Conservation (phyloP, 495 filamentous ascomycete genomes). For the Trichoderma erinaceum region DNA sequence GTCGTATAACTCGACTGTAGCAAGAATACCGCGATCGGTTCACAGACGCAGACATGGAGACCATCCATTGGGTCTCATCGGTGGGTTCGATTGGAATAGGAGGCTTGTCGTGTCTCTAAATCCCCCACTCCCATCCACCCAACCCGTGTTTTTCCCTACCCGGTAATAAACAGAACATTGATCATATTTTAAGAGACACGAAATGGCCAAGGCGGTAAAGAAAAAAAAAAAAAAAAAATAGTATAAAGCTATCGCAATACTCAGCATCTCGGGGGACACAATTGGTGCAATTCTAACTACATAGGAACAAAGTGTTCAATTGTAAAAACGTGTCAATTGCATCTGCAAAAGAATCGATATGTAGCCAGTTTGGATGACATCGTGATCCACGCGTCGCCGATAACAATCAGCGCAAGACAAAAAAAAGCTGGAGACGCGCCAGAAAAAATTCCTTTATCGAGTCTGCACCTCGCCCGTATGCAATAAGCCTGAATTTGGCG, state of each 20-base stretch:
- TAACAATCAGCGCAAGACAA: neutral
- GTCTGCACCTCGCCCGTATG: neutral
- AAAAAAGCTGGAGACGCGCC: neutral
- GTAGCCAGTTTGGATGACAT: neutral
- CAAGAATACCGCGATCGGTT: neutral
- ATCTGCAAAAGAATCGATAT: neutral
- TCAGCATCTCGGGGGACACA: no score
- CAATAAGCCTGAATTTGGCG: neutral
- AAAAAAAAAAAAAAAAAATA: no score
- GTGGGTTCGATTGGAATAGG: neutral
- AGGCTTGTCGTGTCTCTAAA: neutral
- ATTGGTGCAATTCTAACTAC: neutral
- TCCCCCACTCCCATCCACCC: no score
- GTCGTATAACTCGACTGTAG: neutral
- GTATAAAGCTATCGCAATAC: no score
- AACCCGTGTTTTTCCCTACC: neutral
- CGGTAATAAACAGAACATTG: neutral
- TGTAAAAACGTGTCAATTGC: neutral
- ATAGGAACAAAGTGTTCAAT: neutral
- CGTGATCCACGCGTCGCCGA: slow-evolving; percentile 5
- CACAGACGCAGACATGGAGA: neutral
- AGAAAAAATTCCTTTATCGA: neutral
- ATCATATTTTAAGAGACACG: no score
- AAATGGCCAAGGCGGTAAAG: no score
- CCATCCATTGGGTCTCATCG: neutral